Conservation (phyloP, 345 rosid species). For the Euphorbia lathyris region DNA sequence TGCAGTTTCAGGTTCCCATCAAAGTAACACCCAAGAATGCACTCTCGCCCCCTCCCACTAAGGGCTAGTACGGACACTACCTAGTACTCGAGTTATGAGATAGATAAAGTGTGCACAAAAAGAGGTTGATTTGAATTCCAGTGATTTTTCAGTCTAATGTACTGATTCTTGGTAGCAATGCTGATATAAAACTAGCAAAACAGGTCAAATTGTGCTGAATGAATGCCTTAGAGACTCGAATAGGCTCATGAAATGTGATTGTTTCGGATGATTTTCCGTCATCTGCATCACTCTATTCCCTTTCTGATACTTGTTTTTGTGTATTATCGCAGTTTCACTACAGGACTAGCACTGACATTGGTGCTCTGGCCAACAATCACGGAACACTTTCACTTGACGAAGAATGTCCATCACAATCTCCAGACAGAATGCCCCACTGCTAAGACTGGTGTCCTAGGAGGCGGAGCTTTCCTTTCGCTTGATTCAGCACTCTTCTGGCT, state of each 20-base stretch:
- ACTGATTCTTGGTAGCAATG: background rate
- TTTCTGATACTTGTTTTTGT: background rate
- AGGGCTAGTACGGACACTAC: too few relatives aligned
- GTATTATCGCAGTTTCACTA: conserved; percentile 35
- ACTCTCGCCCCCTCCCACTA: too few relatives aligned
- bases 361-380: conserved; percentile 74
- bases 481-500: conserved; percentile 81
- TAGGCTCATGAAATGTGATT: background rate
- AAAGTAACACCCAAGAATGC: too few relatives aligned
- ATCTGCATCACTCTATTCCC: background rate
- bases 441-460: conserved; percentile 78
- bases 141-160: too few relatives aligned
- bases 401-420: conserved; percentile 51
- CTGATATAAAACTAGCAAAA: background rate
- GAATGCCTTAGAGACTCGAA: background rate
- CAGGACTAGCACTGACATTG: conserved; percentile 56
- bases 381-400: conserved; percentile 62
- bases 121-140: too few relatives aligned
- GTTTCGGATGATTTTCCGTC: background rate
- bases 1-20: too few relatives aligned
- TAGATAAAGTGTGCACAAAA: too few relatives aligned
- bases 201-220: background rate
- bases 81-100: too few relatives aligned
- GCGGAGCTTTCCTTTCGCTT: conserved; percentile 76
- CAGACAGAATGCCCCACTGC: conserved; percentile 70